These are phyloP conservation scores for Tagetes erecta DNA, from an alignment of 129 eudicot genomes.

Conservation along the genomic window DNA sequence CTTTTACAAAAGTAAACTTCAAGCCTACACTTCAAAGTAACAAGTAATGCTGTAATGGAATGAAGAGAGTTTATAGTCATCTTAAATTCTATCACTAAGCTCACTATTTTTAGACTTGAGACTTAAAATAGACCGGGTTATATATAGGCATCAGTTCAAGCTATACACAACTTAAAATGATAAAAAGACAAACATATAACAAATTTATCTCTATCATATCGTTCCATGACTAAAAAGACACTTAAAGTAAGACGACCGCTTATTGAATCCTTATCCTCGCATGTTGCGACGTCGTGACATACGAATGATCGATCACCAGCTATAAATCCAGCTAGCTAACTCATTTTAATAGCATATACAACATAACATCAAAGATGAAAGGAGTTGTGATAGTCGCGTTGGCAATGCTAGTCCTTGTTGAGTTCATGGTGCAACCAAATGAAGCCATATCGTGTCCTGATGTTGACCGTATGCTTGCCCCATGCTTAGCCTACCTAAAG, in stretches of 20 bases:
- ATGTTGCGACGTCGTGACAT: not conserved
- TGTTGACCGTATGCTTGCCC: constrained; percentile 14
- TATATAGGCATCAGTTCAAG: not conserved
- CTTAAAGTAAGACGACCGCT: not conserved
- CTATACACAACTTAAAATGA: constrained; percentile 15
- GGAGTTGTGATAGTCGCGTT: constrained; percentile 17
- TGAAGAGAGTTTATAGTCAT: constrained; percentile 8
- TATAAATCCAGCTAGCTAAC: constrained; percentile 23
- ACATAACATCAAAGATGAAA: constrained; percentile 23
- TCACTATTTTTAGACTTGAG: constrained; percentile 18
- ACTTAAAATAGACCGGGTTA: constrained; percentile 22
- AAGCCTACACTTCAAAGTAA: no score
- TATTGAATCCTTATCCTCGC: constrained; percentile 21
- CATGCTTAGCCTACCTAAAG: constrained; percentile 26
- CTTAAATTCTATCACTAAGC: constrained; percentile 10
- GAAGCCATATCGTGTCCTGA: constrained; percentile 31
- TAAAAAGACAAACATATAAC: constrained; percentile 1
- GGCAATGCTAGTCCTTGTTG: constrained; percentile 22
- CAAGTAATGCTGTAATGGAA: no score
- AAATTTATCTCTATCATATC: constrained; percentile 5
- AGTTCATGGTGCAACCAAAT: constrained; percentile 27
- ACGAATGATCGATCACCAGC: not conserved
- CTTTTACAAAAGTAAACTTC: no score
- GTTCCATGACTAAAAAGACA: constrained; percentile 16
- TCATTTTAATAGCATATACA: not conserved